A percentile compares a stretch with the other conserved stretches of the same genome.
Evolutionary conservation across 495 filamentous ascomycete genomes (phyloP).

Genomic region (Xylaria grammica): DNA sequence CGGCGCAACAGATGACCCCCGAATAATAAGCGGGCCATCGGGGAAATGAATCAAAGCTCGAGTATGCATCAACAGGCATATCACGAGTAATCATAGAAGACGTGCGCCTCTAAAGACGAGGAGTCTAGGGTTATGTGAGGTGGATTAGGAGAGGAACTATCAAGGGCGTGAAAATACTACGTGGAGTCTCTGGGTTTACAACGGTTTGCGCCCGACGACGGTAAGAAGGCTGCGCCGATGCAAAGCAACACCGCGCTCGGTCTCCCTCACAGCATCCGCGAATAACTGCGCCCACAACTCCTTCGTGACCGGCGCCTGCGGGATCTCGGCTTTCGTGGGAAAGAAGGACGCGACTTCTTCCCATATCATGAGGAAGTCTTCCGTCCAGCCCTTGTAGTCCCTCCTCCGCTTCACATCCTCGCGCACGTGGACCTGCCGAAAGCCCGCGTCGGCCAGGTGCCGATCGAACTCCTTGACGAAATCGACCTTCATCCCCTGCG

Average conservation of each 20-base stretch:
- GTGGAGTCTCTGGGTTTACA: not conserved
- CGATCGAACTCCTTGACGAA: constrained; percentile 6
- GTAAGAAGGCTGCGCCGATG: constrained; percentile 16
- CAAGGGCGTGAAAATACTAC: too few species aligned
- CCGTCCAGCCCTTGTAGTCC: constrained; percentile 33
- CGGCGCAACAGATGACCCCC: too few species aligned
- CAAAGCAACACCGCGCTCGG: constrained; percentile 29
- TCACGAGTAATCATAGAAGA: too few species aligned
- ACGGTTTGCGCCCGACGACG: constrained; percentile 21
- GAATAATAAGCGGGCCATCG: too few species aligned
- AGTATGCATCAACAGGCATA: too few species aligned
- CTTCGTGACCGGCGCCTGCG: constrained; percentile 24
- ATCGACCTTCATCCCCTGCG: not conserved
- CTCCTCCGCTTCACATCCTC: constrained; percentile 9
- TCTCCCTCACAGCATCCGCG: constrained; percentile 27
- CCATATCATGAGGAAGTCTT: constrained; percentile 33
- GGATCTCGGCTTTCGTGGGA: constrained; percentile 21
- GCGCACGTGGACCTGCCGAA: not conserved
- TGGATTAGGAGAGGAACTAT: too few species aligned
- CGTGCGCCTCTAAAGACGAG: too few species aligned
- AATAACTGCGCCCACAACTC: constrained; percentile 28
- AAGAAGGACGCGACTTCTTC: constrained; percentile 28
- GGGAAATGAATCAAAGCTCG: too few species aligned
- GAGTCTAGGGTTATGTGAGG: too few species aligned
- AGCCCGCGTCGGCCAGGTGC: not conserved